Evolutionary conservation across 1,284 basidiomycete species (phyloP), one percentile per base, ranked within the genome.

Genomic region (Apiotrichum porosum): DNA sequence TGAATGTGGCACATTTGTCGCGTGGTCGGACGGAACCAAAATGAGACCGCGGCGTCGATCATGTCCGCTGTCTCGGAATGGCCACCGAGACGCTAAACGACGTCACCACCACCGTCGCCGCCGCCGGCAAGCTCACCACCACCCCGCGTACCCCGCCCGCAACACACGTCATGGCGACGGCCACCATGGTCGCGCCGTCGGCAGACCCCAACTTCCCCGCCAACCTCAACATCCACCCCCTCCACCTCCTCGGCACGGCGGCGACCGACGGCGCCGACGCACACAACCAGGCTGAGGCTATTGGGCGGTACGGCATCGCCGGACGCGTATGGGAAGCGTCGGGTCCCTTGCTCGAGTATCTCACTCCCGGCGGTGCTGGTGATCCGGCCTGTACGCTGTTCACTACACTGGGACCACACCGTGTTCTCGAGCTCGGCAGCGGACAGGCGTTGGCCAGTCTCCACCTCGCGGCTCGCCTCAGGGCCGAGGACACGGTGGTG

Each of bases 311-410:
- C 53, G 71, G 71, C 8, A 73, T 73, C 39, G 71, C 71, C 4
- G 71, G 71, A 2, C 49, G 69, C 15, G 61, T 73, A 3, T 73
- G 71, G 71, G 71, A 73, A 49, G 71, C 69, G 4, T 61, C 54
- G 8, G 54, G 52, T 34, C 60, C 63, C 13, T 48, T 73, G 17
- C 36, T 70, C 3, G 52, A 60, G 12, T 73, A 73, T 49, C 57
- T 73, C n/a, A 66, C 59, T 5, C 62, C 61, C 9, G 51, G 22
- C 19, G 23, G 39, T 0, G 23, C 42, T 2, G 65, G 63, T 44
- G 54, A 66, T 14, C 69, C 71, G 4, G 54, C 65, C 23, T 73
- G 69, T 48, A 59, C 67, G 0, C 35, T 70, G 9, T 63, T 71
- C 36, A 26, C 34, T 21, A 5, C 12, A n/a, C 15, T 33, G 3